Evolutionary conservation across 1,284 basidiomycete species (phyloP).

Genomic region (Inonotus hispidus): DNA sequence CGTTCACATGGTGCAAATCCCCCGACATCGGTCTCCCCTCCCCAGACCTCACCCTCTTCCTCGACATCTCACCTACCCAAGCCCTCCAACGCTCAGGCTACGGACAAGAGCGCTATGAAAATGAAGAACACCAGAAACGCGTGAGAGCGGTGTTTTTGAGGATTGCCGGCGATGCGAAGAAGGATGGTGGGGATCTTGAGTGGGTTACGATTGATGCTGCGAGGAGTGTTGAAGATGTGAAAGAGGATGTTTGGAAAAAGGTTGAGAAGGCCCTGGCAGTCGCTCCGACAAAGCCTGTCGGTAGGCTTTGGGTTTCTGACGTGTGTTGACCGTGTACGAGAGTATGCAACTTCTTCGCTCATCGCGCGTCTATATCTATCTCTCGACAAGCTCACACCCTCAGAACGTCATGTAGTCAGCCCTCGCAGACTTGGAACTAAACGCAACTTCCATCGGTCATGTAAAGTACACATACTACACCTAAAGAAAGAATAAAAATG

Average conservation of each 20-base stretch:
- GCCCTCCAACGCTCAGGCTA: slow-evolving; percentile 80
- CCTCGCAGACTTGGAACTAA: background rate
- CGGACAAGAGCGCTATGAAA: slow-evolving; percentile 88
- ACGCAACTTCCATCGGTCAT: background rate
- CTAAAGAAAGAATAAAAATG: background rate
- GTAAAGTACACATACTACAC: slow-evolving; percentile 1
- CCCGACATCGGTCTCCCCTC: slow-evolving; percentile 85
- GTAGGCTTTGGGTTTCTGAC: slow-evolving; percentile 13
- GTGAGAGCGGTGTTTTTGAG: slow-evolving; percentile 62
- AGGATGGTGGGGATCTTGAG: slow-evolving; percentile 21
- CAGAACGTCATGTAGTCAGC: background rate
- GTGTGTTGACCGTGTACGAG: background rate
- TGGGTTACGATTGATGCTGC: slow-evolving; percentile 72
- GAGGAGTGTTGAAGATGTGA: slow-evolving; percentile 50
- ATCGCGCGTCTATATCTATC: background rate
- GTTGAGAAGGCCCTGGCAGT: slow-evolving; percentile 38
- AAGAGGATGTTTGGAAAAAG: slow-evolving; percentile 48
- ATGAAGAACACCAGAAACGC: slow-evolving; percentile 64
- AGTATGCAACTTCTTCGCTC: too few relatives aligned
- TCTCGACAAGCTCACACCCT: background rate
- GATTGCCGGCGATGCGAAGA: slow-evolving; percentile 46
- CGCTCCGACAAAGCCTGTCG: slow-evolving; percentile 18
- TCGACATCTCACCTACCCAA: slow-evolving; percentile 72
- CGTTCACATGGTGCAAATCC: slow-evolving; percentile 74
- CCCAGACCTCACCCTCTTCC: slow-evolving; percentile 86